Evolutionary conservation across 2,329 filamentous ascomycete species (phyloP).

Genomic region (Podosphaera aphanis): DNA sequence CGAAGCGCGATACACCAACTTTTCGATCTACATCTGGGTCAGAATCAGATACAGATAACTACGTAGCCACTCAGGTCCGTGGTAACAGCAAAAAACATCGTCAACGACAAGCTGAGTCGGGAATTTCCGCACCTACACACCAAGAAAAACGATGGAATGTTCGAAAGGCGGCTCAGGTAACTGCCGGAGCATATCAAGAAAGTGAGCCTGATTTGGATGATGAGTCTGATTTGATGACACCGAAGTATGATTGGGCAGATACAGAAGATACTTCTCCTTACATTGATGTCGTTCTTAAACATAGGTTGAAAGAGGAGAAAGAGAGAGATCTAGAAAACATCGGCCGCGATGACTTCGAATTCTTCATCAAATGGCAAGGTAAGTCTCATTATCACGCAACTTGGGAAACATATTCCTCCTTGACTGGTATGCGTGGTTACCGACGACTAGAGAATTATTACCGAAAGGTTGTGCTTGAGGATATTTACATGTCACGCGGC

Average conservation of each 20-base stretch:
- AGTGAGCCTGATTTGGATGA: constrained; percentile 42
- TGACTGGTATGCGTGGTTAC: constrained; percentile 58
- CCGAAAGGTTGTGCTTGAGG: constrained; percentile 56
- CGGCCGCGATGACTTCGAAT: constrained; percentile 61
- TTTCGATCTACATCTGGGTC: constrained; percentile 35
- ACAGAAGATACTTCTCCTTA: constrained; percentile 60
- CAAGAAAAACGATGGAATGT: constrained; percentile 82
- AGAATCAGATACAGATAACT: constrained; percentile 49
- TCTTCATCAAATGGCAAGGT: constrained; percentile 86
- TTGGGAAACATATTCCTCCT: constrained; percentile 62
- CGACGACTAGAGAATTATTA: constrained; percentile 91
- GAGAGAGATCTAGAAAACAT: constrained; percentile 31
- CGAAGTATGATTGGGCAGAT: constrained; percentile 42
- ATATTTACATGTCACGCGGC: constrained; percentile 54
- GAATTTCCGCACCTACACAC: constrained; percentile 38
- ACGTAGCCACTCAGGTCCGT: constrained; percentile 52
- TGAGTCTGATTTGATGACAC: constrained; percentile 38
- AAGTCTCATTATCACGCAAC: constrained; percentile 89
- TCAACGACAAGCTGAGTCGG: constrained; percentile 45
- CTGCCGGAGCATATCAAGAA: constrained; percentile 39
- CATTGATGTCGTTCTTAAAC: constrained; percentile 77
- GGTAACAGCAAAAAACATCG: constrained; percentile 54
- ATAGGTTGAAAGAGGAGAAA: constrained; percentile 49
- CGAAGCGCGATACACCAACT: constrained; percentile 33
- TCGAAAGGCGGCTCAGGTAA: constrained; percentile 53